Percentiles rank a stretch among this genome's conserved stretches.
Conservation (phyloP, 148 eudicot species). For the Rhododendron ovatum region DNA sequence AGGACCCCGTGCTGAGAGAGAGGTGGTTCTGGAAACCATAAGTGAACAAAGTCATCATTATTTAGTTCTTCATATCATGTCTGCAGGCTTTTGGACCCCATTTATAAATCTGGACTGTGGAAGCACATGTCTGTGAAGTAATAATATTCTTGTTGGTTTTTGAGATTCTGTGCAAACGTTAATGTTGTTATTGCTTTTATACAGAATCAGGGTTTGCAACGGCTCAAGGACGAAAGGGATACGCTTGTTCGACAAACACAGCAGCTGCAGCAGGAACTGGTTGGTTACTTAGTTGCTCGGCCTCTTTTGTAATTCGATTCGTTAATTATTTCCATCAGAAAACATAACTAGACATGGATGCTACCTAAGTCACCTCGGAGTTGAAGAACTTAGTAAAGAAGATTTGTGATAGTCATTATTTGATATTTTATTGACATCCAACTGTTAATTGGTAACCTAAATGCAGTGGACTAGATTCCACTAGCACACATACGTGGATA, state of each 20-base stretch:
- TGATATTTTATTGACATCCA: background rate
- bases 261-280: slow-evolving; percentile 72
- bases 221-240: slow-evolving; percentile 65
- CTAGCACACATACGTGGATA: background rate
- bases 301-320: background rate
- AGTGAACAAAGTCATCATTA: background rate
- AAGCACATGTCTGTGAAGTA: background rate
- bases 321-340: background rate
- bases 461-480: background rate
- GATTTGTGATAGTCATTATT: background rate
- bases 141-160: background rate
- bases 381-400: background rate
- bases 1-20: background rate
- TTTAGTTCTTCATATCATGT: background rate
- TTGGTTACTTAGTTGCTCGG: slow-evolving; percentile 18
- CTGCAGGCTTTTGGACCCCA: background rate
- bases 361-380: background rate
- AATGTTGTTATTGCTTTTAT: background rate
- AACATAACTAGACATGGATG: background rate
- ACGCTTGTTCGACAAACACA: slow-evolving; percentile 58
- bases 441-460: background rate
- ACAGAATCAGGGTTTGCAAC: slow-evolving; percentile 50
- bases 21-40: background rate
- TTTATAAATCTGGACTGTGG: background rate
- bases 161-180: background rate